Percentiles rank a stretch among this genome's conserved stretches.
These are phyloP conservation scores for Mycena capillaripes DNA, from an alignment of 768 basidiomycete species.

Conservation along the genomic window DNA sequence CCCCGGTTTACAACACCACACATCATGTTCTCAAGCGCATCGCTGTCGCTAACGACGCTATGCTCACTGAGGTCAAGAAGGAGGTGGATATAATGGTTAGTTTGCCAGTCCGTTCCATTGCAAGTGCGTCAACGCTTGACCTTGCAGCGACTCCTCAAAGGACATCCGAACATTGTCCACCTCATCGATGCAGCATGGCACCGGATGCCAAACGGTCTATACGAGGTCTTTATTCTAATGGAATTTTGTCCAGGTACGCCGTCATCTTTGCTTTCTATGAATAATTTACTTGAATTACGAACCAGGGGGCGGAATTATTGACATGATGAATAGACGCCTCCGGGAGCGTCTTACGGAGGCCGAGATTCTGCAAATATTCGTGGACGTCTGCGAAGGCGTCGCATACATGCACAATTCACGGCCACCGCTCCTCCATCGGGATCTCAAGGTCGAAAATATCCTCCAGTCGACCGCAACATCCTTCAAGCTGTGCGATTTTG, in stretches of 20 bases:
- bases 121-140: slow-evolving; percentile 44
- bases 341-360: slow-evolving; percentile 95
- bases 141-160: slow-evolving; percentile 85
- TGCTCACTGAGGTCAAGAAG: slow-evolving; percentile 94
- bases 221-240: slow-evolving; percentile 99
- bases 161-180: slow-evolving; percentile 95
- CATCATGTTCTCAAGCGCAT: slow-evolving; percentile 98
- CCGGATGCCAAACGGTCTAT: slow-evolving; percentile 83
- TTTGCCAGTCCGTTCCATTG: slow-evolving; percentile 25
- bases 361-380: slow-evolving; percentile 98
- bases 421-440: slow-evolving; percentile 93
- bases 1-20: slow-evolving; percentile 91
- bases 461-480: slow-evolving; percentile 86
- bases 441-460: slow-evolving; percentile 99
- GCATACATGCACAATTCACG: slow-evolving; percentile 96
- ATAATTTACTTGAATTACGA: slow-evolving; percentile 29
- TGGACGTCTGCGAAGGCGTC: slow-evolving; percentile 97
- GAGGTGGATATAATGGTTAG: slow-evolving; percentile 99
- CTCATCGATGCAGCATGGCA: slow-evolving; percentile 97
- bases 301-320: slow-evolving; percentile 96
- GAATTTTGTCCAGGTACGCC: slow-evolving; percentile 91
- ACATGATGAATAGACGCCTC: slow-evolving; percentile 98
- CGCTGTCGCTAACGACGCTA: slow-evolving; percentile 89
- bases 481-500: slow-evolving; percentile 98
- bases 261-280: background rate